A percentile compares a stretch with the other conserved stretches of the same genome.
These are phyloP conservation scores for Hypholoma fasciculare DNA, from an alignment of 768 basidiomycete species.

Conservation along the genomic window DNA sequence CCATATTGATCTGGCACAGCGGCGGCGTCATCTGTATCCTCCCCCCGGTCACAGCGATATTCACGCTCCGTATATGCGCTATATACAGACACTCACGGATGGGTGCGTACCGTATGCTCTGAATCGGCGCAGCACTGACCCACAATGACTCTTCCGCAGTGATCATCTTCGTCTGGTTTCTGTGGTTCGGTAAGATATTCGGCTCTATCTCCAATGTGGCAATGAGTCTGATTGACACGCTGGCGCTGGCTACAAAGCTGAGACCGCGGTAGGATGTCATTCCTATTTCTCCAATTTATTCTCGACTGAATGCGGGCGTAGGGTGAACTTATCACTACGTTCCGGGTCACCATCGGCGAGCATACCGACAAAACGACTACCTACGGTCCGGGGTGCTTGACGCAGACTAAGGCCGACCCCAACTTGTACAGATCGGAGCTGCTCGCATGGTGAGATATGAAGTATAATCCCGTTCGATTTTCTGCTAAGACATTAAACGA, in stretches of 20 bases:
- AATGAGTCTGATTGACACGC: neutral
- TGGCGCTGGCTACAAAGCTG: neutral
- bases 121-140: neutral
- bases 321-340: neutral
- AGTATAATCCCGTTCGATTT: neutral
- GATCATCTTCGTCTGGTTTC: neutral
- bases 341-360: neutral
- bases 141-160: neutral
- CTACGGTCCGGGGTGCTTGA: neutral
- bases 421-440: neutral
- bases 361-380: neutral
- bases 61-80: neutral
- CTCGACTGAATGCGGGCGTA: neutral
- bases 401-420: neutral
- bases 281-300: too few relatives aligned
- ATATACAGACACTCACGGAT: neutral
- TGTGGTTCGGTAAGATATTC: neutral
- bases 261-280: too few relatives aligned
- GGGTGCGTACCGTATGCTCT: neutral
- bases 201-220: neutral
- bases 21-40: neutral
- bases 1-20: neutral
- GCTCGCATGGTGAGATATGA: neutral
- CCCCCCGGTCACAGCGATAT: neutral
- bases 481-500: neutral